Percentiles rank a stretch among this genome's conserved stretches.
Evolutionary conservation across 2,329 filamentous ascomycete genomes (phyloP).

Genomic region (Zalaria obscura): DNA sequence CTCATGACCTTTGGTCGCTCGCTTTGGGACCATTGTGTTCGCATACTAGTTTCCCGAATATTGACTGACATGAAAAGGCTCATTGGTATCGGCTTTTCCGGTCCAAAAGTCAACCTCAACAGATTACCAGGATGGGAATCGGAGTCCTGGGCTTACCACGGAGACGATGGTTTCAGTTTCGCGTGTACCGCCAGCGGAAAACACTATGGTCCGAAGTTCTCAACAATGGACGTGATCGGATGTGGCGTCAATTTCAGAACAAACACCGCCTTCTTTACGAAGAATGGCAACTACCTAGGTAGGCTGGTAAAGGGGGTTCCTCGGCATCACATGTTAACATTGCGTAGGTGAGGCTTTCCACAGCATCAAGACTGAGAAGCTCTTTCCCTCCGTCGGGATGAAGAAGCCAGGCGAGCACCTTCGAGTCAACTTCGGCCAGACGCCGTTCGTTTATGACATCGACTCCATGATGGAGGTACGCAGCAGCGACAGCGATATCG

Average conservation of each 20-base stretch:
- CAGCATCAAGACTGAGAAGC: constrained; percentile 43
- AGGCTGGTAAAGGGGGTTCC: constrained; percentile 8
- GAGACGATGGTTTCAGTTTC: constrained; percentile 52
- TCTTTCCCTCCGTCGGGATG: constrained; percentile 57
- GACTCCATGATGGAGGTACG: constrained; percentile 67
- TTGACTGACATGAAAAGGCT: constrained; percentile 12
- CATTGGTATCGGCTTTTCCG: constrained; percentile 47
- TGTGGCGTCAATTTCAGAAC: constrained; percentile 52
- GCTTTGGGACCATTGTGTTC: too few relatives aligned
- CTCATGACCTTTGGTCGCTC: too few relatives aligned
- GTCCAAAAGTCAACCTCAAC: constrained; percentile 42
- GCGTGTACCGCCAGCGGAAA: constrained; percentile 42
- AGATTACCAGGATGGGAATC: constrained; percentile 51
- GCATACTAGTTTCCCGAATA: too few relatives aligned
- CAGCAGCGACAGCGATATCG: background rate
- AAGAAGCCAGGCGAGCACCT: constrained; percentile 48
- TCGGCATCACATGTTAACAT: constrained; percentile 1
- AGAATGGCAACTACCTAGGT: constrained; percentile 47
- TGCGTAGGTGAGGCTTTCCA: constrained; percentile 54
- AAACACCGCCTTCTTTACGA: constrained; percentile 49
- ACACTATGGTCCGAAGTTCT: constrained; percentile 46
- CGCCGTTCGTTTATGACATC: constrained; percentile 81
- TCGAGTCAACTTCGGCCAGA: constrained; percentile 49
- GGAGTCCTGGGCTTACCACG: constrained; percentile 53
- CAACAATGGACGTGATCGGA: constrained; percentile 44